Evolutionary conservation across 2,329 filamentous ascomycete species (phyloP).

Genomic region (Cordyceps fumosorosea): DNA sequence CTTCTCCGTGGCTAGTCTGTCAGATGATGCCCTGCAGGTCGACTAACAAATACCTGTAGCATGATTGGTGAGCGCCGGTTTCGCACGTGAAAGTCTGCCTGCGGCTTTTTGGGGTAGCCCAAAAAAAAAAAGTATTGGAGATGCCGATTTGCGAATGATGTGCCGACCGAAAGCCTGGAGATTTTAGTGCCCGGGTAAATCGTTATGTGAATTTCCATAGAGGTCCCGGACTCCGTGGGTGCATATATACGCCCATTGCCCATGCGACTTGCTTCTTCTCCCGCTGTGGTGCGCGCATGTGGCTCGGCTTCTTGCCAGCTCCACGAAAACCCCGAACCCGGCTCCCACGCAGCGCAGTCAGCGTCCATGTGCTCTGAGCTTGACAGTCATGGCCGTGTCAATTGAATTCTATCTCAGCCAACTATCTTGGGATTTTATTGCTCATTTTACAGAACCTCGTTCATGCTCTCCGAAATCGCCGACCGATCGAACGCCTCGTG

Average conservation of each 20-base stretch:
- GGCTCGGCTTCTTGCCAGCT: not conserved
- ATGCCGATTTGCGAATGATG: not conserved
- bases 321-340: slow-evolving; percentile 2
- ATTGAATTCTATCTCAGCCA: not conserved
- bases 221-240: not conserved
- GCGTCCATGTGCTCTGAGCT: not conserved
- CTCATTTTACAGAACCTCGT: not conserved
- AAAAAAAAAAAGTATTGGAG: not conserved
- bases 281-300: not conserved
- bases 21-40: slow-evolving; percentile 1
- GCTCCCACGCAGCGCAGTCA: not conserved
- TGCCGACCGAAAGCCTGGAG: not conserved
- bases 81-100: slow-evolving; percentile 1
- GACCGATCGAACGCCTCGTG: not conserved
- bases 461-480: not conserved
- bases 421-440: not conserved
- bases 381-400: not conserved
- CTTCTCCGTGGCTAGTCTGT: slow-evolving; percentile 6
- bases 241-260: slow-evolving; percentile 3
- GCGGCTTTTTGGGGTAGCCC: not conserved
- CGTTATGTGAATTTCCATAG: not conserved
- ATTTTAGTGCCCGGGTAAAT: not conserved
- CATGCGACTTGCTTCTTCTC: not conserved
- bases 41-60: not conserved
- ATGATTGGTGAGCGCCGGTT: slow-evolving; percentile 7